Conservation (phyloP, 371 early-diverging fungal genomes). For the Apophysomyces sp. region DNA sequence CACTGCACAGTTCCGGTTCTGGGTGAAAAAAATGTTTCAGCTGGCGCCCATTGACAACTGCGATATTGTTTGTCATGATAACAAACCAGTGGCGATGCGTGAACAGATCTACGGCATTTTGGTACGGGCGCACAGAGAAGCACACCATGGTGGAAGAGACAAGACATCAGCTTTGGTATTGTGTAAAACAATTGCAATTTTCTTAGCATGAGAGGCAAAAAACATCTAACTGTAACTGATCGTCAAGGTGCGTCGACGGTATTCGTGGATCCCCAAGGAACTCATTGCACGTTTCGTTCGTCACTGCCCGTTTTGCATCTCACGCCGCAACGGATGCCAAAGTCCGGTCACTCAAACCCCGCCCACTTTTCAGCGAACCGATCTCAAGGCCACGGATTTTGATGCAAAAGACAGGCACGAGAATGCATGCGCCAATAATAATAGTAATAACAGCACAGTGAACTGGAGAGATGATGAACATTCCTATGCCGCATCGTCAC, state of each 20-base stretch:
- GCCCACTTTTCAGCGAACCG: constrained; percentile 10
- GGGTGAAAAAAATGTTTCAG: constrained; percentile 71
- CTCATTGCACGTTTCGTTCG: constrained; percentile 35
- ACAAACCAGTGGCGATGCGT: constrained; percentile 60
- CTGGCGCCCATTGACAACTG: constrained; percentile 28
- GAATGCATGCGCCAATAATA: neutral
- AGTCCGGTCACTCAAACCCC: constrained; percentile 16
- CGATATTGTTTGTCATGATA: constrained; percentile 52
- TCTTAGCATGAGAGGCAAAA: neutral
- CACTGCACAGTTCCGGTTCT: constrained; percentile 65
- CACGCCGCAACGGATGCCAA: constrained; percentile 34
- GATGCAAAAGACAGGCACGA: constrained; percentile 1
- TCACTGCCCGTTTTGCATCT: constrained; percentile 35
- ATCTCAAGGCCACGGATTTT: constrained; percentile 7
- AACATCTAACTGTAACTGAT: neutral
- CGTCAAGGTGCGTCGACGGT: constrained; percentile 32
- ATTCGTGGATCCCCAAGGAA: constrained; percentile 38
- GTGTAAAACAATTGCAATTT: neutral
- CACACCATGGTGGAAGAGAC: constrained; percentile 63
- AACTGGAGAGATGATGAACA: neutral
- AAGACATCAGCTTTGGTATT: constrained; percentile 64
- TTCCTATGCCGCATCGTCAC: neutral
- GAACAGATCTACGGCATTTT: constrained; percentile 60
- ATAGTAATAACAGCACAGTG: neutral
- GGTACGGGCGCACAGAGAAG: constrained; percentile 57